Conservation (phyloP, 2,329 filamentous ascomycete genomes). For the Colletotrichum endophyticum region DNA sequence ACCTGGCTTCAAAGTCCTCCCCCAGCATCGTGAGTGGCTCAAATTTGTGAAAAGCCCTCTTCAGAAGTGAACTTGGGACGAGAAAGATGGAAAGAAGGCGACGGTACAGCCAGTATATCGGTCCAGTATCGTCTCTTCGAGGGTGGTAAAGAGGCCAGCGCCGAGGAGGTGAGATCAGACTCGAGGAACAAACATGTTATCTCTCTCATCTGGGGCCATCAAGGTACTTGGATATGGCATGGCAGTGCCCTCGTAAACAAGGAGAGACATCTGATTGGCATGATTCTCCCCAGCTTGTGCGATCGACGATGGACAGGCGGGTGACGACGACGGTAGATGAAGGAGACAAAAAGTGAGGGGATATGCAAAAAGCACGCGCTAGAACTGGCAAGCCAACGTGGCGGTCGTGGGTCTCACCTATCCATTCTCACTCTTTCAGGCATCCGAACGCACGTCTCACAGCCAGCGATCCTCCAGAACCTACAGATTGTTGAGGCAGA, state of each 20-base stretch:
- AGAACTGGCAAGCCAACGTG: not conserved
- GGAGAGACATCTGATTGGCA: not conserved
- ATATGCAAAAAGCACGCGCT: not conserved
- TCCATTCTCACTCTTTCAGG: not conserved
- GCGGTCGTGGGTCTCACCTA: slow-evolving; percentile 10
- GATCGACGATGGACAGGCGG: not conserved
- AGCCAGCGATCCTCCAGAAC: not conserved
- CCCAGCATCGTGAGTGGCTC: not conserved
- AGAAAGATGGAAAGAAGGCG: not conserved
- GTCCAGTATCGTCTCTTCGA: not conserved
- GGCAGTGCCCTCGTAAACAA: not conserved
- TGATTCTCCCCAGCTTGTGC: not conserved
- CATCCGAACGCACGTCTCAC: not conserved
- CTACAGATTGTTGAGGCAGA: not conserved
- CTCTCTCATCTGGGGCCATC: not conserved
- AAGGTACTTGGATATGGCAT: not conserved
- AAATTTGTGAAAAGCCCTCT: not conserved
- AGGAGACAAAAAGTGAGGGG: not conserved
- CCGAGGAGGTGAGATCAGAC: not conserved
- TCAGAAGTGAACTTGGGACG: not conserved
- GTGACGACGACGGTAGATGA: not conserved
- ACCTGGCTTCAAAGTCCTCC: not conserved
- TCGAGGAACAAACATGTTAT: not conserved
- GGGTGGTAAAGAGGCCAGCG: not conserved
- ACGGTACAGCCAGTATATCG: not conserved